Percentiles rank a stretch among this genome's conserved stretches.
Evolutionary conservation across 2,329 filamentous ascomycete species (phyloP).

Genomic region (Aspergillus novofumigatus): DNA sequence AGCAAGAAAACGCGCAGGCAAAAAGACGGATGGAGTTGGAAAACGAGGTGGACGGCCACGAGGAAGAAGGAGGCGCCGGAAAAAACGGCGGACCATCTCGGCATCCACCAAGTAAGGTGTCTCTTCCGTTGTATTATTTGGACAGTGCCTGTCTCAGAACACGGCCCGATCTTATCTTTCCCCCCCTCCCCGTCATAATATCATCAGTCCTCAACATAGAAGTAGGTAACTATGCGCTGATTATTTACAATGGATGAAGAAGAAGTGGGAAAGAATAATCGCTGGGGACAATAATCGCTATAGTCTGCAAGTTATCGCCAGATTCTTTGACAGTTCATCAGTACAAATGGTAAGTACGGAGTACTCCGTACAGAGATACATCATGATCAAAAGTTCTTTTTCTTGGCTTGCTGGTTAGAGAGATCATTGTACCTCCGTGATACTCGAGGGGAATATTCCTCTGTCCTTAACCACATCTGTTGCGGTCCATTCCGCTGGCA

Average conservation of each 20-base stretch:
- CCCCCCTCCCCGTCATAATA: not conserved
- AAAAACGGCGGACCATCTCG: constrained; percentile 36
- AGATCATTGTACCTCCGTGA: not conserved
- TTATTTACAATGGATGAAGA: not conserved
- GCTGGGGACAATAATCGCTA: not conserved
- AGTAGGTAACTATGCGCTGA: not conserved
- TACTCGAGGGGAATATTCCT: not conserved
- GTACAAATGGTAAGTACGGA: not conserved
- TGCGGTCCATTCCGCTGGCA: not conserved
- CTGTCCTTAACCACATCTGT: not conserved
- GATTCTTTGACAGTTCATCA: not conserved
- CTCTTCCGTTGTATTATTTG: not conserved
- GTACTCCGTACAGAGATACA: no score
- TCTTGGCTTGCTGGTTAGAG: not conserved
- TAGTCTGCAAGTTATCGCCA: not conserved
- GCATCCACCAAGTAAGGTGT: constrained; percentile 15
- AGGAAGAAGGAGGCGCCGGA: constrained; percentile 19
- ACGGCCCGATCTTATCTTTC: constrained; percentile 22
- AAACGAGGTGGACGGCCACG: not conserved
- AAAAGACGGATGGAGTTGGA: not conserved
- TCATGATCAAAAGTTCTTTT: not conserved
- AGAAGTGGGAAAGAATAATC: no score
- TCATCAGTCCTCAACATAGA: not conserved
- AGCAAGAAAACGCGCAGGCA: not conserved
- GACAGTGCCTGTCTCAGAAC: not conserved